Evolutionary conservation across 352 stramenopile species (phyloP).

Genomic region (Albugo laibachii): DNA sequence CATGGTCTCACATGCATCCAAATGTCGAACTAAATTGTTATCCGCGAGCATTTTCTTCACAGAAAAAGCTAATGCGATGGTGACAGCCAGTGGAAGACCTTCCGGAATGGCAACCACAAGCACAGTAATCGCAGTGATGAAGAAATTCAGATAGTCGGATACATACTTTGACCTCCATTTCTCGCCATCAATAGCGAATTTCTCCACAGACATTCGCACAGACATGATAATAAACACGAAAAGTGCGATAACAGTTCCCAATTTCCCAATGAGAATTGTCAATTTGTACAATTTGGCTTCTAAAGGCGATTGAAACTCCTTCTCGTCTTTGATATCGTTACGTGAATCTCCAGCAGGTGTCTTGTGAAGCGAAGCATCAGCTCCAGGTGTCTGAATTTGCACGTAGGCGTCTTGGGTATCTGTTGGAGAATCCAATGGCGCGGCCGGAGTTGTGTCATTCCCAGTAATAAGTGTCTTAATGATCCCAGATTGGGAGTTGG

Average conservation of each 20-base stretch:
- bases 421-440: conserved; percentile 1
- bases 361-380: conserved; percentile 22
- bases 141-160: conserved; percentile 57
- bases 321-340: conserved; percentile 49
- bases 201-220: conserved; percentile 42
- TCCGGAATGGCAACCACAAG: conserved; percentile 96
- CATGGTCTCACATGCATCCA: conserved; percentile 85
- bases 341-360: conserved; percentile 25
- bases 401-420: conserved; percentile 5
- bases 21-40: conserved; percentile 78
- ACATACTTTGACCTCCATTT: conserved; percentile 30
- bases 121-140: conserved; percentile 76
- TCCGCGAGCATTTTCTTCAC: conserved; percentile 84
- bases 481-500: conserved; percentile 84
- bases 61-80: conserved; percentile 91
- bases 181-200: conserved; percentile 20
- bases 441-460: conserved; percentile 16
- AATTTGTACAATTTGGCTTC: conserved; percentile 73
- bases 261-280: conserved; percentile 68
- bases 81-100: conserved; percentile 92
- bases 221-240: conserved; percentile 67
- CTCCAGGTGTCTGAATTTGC: conserved; percentile 27
- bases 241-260: conserved; percentile 45
- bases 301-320: conserved; percentile 56
- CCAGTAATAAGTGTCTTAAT: conserved; percentile 80